Evolutionary conservation across 495 filamentous ascomycete species (phyloP).

Genomic region (Neurospora tetraspora): DNA sequence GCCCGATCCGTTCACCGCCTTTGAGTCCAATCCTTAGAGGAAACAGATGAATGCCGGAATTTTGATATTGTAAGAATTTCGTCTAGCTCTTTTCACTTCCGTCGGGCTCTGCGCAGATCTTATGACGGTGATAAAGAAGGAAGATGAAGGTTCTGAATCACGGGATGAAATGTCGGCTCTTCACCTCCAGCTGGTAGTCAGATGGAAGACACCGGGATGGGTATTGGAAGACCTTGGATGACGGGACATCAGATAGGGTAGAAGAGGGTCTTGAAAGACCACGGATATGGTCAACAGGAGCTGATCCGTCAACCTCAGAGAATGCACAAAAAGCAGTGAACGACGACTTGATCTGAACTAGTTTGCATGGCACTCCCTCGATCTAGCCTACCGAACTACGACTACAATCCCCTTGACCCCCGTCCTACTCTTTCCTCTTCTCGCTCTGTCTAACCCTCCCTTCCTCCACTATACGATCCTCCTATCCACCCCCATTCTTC

Average conservation of each 20-base stretch:
- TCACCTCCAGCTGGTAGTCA: too few relatives aligned
- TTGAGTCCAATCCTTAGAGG: too few relatives aligned
- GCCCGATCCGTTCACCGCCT: too few relatives aligned
- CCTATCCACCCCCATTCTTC: neutral
- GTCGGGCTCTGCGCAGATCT: too few relatives aligned
- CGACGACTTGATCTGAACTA: neutral
- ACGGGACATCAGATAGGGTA: neutral
- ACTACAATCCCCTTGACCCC: neutral
- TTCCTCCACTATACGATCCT: neutral
- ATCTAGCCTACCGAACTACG: neutral
- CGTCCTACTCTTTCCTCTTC: neutral
- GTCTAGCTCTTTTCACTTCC: too few relatives aligned
- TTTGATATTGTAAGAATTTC: too few relatives aligned
- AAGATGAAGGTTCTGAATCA: neutral
- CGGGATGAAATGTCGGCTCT: neutral
- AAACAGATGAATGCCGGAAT: too few relatives aligned
- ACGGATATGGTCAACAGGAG: neutral
- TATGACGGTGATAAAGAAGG: neutral
- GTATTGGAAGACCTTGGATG: neutral
- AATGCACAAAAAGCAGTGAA: neutral
- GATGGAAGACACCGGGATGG: too few relatives aligned
- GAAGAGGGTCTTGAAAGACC: neutral
- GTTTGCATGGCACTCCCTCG: neutral
- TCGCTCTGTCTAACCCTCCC: neutral
- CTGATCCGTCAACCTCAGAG: too few relatives aligned